Evolutionary conservation across 2,329 filamentous ascomycete genomes (phyloP).

Genomic region (Sporothrix phasma): DNA sequence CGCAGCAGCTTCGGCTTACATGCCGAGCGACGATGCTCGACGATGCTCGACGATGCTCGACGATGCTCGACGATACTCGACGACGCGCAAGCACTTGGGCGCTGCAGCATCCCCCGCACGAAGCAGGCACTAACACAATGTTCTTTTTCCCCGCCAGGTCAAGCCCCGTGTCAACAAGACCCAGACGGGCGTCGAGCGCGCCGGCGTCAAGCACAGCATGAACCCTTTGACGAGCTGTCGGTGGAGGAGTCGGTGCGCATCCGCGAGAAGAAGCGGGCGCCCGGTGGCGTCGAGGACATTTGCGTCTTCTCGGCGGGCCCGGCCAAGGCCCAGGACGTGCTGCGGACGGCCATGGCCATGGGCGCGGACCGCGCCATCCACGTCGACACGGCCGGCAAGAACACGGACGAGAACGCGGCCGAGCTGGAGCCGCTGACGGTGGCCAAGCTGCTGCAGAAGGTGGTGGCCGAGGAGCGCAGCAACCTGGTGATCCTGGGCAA

Average conservation of each 20-base stretch:
- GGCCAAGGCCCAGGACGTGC: conserved; percentile 73
- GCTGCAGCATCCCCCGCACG: too few relatives aligned
- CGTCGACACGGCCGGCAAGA: conserved; percentile 57
- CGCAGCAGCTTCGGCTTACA: not conserved
- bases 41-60: too few relatives aligned
- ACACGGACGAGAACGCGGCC: conserved; percentile 61
- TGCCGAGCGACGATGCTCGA: too few relatives aligned
- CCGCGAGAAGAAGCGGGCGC: conserved; percentile 70
- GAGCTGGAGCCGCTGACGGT: conserved; percentile 83
- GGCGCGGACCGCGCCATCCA: conserved; percentile 87
- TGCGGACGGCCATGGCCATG: conserved; percentile 98
- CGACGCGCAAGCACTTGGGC: too few relatives aligned
- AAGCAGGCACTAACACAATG: not conserved
- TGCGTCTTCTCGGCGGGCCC: conserved; percentile 82
- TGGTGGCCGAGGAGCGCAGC: conserved; percentile 73
- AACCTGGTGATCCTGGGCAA: conserved; percentile 93
- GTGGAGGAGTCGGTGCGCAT: conserved; percentile 93
- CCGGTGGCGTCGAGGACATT: conserved; percentile 77
- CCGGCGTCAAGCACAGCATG: conserved; percentile 93
- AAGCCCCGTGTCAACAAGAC: conserved; percentile 61
- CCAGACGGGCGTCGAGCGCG: conserved; percentile 80
- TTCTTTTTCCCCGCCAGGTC: conserved; percentile 36
- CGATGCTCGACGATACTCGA: too few relatives aligned
- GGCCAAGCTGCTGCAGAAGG: conserved; percentile 75
- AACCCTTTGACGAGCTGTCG: conserved; percentile 98